Percentiles rank a stretch among this genome's conserved stretches.
phyloP scores from a whole-genome alignment of 169 alveolate species.

The Plasmodium gonderi region DNA sequence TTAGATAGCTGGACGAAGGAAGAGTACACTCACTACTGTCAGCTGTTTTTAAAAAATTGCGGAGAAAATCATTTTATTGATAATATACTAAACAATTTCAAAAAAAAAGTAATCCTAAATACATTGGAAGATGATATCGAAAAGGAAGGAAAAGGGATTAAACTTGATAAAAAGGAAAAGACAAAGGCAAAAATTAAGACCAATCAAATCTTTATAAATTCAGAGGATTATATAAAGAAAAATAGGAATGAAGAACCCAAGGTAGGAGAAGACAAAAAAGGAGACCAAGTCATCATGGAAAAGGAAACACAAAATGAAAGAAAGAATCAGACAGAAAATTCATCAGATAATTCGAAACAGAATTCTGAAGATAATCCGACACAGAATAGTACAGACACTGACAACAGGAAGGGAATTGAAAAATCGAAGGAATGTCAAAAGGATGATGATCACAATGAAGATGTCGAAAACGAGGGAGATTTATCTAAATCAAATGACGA shows the following conservation, averaged over 20 bases:
- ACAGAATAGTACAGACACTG: not conserved
- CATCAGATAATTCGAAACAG: not conserved
- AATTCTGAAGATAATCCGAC: not conserved
- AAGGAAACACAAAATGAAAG: not conserved
- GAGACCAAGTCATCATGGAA: not conserved
- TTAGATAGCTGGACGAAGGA: slow-evolving; percentile 66
- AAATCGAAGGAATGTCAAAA: not conserved
- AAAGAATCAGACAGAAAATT: not conserved
- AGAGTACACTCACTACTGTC: slow-evolving; percentile 42
- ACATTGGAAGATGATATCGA: slow-evolving; percentile 69
- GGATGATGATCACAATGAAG: not conserved
- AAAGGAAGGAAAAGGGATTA: not conserved
- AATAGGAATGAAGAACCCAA: not conserved
- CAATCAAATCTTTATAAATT: slow-evolving; percentile 20
- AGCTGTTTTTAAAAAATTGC: slow-evolving; percentile 35
- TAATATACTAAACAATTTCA: slow-evolving; percentile 57
- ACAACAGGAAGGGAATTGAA: not conserved
- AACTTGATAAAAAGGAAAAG: slow-evolving; percentile 20
- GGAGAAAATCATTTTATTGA: slow-evolving; percentile 58
- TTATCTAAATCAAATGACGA: not conserved
- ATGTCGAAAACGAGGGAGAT: not conserved
- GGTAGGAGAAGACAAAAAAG: not conserved
- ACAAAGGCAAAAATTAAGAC: slow-evolving; percentile 6
- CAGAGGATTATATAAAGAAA: slow-evolving; percentile 30
- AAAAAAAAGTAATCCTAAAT: slow-evolving; percentile 64